Evolutionary conservation across 129 eudicot genomes (phyloP), one percentile per base, ranked within the genome.

Genomic region (Cynara cardunculus): DNA sequence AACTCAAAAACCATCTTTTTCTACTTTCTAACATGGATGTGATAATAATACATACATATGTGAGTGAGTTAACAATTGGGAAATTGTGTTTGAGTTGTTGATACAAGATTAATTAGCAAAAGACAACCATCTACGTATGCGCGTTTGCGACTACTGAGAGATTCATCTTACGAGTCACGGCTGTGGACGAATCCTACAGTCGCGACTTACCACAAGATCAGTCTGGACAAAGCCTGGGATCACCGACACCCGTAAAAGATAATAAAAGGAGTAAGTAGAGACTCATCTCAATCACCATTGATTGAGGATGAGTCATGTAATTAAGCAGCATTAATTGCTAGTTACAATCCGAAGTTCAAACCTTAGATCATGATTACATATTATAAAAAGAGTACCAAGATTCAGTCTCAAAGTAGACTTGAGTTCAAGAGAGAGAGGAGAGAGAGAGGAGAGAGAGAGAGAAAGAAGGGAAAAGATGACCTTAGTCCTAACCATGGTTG

Each of bases 401-500:
- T 82, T 80, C 80, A 56, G 77, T 83, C 87, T 75, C 81, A 75
- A 81, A 44, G 70, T 14, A 81, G 62, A 66, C 44, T 62, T 56
- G 74, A 62, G 22, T 32, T 81, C 31, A 71, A 75, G 81, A 74
- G 66, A 56, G 39, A 75, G 77, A 76, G 35, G n/a, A 25, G 25
- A 81, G 80, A 72, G 21, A 46, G 61, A 30, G 78, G 53, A 25
- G 18, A 21, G 76, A 25, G 71, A 37, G 77, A 69, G 66, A 31
- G 76, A 61, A 25, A 12, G 77, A 65, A 75, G 37, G 59, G 61
- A 82, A 82, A 89, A 77, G 85, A 72, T 75, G 87, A 87, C 97
- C 93, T 78, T 76, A 93, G 96, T 90, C 95, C 93, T 90, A 90
- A 93, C 97, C 96, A 93, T 93, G 97, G 97, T 93, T 87, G 93